Percentiles rank a stretch among this genome's conserved stretches.
These are phyloP conservation scores for Aspergillus taichungensis DNA, from an alignment of 495 filamentous ascomycete species.

Conservation along the genomic window DNA sequence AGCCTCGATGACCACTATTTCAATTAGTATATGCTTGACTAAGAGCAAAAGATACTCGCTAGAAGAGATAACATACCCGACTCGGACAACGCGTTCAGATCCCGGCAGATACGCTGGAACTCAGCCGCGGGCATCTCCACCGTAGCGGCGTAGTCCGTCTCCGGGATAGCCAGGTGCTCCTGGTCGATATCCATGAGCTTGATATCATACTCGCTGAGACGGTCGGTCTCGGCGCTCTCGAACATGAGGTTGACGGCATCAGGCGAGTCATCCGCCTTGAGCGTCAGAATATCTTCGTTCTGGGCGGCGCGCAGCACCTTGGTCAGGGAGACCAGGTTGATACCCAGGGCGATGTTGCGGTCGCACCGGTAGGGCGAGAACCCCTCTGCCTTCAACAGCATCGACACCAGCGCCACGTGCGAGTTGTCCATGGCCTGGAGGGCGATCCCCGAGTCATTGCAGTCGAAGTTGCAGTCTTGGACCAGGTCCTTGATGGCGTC, in stretches of 20 bases:
- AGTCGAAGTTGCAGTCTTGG: slow-evolving; percentile 99
- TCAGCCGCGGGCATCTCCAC: slow-evolving; percentile 82
- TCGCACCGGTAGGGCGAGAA: slow-evolving; percentile 98
- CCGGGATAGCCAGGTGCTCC: slow-evolving; percentile 96
- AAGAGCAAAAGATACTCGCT: background rate
- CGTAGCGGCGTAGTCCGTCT: slow-evolving; percentile 92
- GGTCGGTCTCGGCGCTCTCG: slow-evolving; percentile 81
- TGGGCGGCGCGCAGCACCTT: slow-evolving; percentile 94
- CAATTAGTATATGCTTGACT: background rate
- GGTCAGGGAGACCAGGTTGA: slow-evolving; percentile 92
- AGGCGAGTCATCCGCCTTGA: slow-evolving; percentile 95
- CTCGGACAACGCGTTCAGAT: slow-evolving; percentile 85
- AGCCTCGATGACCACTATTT: slow-evolving; percentile 83
- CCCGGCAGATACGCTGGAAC: slow-evolving; percentile 91
- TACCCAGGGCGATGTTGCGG: slow-evolving; percentile 94
- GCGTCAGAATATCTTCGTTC: slow-evolving; percentile 87
- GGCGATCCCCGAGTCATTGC: slow-evolving; percentile 98
- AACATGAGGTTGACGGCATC: slow-evolving; percentile 94
- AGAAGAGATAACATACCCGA: slow-evolving; percentile 56
- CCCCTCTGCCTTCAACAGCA: slow-evolving; percentile 91
- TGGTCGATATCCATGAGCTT: slow-evolving; percentile 99
- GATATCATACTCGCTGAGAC: slow-evolving; percentile 96
- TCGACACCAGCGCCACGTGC: slow-evolving; percentile 96
- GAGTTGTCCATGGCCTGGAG: slow-evolving; percentile 99
- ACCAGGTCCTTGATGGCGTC: slow-evolving; percentile 99